Evolutionary conservation across 1,284 basidiomycete species (phyloP).

Genomic region (Cutaneotrichosporon mucoides): DNA sequence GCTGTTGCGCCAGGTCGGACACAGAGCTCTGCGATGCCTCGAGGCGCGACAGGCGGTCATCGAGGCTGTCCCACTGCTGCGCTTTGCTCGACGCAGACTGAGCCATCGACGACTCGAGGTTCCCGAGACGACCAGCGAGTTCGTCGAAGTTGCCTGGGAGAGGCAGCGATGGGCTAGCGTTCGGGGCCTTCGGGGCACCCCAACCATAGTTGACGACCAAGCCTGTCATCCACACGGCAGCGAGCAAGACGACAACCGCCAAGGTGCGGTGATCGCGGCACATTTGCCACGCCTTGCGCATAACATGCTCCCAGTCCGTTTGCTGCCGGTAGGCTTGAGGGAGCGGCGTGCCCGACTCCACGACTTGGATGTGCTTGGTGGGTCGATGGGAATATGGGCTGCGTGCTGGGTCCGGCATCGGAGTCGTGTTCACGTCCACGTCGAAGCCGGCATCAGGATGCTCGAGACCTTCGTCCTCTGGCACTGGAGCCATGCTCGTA

Average conservation of each 20-base stretch:
- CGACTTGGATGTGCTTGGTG: background rate
- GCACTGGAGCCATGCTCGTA: background rate
- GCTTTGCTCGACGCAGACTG: background rate
- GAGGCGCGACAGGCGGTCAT: background rate
- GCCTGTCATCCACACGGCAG: background rate
- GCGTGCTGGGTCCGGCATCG: background rate
- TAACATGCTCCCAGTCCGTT: background rate
- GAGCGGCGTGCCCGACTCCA: background rate
- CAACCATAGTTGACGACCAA: too few relatives aligned
- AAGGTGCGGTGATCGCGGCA: background rate
- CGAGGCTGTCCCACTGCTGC: background rate
- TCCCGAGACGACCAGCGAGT: background rate
- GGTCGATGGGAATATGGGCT: background rate
- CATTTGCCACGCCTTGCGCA: background rate
- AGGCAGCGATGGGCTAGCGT: background rate
- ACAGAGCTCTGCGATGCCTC: background rate
- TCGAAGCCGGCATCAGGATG: background rate
- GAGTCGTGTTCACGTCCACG: background rate
- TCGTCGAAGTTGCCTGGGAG: slow-evolving; percentile 7
- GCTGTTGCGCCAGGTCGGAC: background rate
- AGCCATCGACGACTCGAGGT: slow-evolving; percentile 7
- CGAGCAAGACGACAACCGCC: background rate
- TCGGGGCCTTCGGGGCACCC: too few relatives aligned
- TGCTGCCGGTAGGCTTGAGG: background rate
- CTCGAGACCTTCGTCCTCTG: background rate